A percentile compares a stretch with the other conserved stretches of the same genome.
Conservation (phyloP, 768 basidiomycete genomes). For the Guyanaporus albipodus region DNA sequence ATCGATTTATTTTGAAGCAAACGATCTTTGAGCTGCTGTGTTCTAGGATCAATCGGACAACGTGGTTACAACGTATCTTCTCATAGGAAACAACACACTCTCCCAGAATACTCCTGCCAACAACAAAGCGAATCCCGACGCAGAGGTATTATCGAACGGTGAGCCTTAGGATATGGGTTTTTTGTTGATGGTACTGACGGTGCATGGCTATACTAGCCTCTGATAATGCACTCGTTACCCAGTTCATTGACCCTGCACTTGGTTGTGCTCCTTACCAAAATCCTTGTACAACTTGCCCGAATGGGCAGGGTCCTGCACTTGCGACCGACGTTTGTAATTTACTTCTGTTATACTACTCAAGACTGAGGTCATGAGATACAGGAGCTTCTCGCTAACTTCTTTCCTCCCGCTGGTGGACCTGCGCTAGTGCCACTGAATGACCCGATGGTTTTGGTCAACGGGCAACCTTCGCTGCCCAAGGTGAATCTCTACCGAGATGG, state of each 20-base stretch:
- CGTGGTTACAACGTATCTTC: conserved; percentile 27
- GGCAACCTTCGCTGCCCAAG: conserved; percentile 22
- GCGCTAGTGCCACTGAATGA: conserved; percentile 25
- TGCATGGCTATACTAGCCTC: conserved; percentile 13
- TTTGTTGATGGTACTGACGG: background rate
- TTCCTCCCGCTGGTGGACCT: conserved; percentile 23
- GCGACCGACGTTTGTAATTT: conserved; percentile 19
- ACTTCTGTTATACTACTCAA: background rate
- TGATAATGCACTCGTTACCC: conserved; percentile 24
- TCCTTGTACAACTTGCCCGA: conserved; percentile 23
- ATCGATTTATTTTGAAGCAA: background rate
- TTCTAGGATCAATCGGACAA: conserved; percentile 29
- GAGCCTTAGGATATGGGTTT: background rate
- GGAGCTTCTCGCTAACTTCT: conserved; percentile 24
- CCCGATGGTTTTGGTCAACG: conserved; percentile 26
- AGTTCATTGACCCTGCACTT: conserved; percentile 25
- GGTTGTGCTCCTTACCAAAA: conserved; percentile 25
- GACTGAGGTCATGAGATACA: conserved; percentile 3
- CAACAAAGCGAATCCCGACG: conserved; percentile 22
- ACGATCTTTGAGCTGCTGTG: background rate
- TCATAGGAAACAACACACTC: conserved; percentile 20
- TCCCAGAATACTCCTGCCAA: conserved; percentile 26
- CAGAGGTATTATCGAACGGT: conserved; percentile 24
- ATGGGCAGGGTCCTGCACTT: conserved; percentile 17
- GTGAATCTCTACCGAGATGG: conserved; percentile 28